Base-by-base conservation (phyloP, 1,139 yeast species). In the Saccharomyces hybrid region DNA sequence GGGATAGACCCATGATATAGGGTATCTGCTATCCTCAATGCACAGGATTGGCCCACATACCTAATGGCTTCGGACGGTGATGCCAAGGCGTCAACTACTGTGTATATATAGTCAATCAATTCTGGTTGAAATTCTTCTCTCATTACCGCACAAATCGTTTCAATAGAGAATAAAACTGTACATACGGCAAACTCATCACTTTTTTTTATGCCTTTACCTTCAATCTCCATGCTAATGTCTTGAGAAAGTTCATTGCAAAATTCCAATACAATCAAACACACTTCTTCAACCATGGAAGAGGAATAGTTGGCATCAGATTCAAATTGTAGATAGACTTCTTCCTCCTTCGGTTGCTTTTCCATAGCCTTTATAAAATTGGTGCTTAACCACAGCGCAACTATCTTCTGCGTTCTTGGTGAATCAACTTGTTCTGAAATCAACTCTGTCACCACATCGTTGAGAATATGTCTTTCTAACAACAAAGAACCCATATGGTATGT, bases 1-100 rank as follows among this genome's bases (percentile, higher is more conserved):
- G 75, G 72, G 6, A 90, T 70, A 0, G 88, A 81, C 0, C 83
- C 82, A 51, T 77, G 70, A 60, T 85, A 86, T 48, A 87, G 76
- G 6, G 71, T 71, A 11, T 74, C 64, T 0, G 95, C 80, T 8
- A 91, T 69, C 8, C 71, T 70, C 27, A 71, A 54, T 0, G 79
- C 65, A 2, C 82, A 73, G 1, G 64, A 56, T 58, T 78, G 78
- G 0, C 88, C 84, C 53, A 75, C 76, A 8, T 63, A 59, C 16
- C 84, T 70, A 1, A 81, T 72, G 1, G 57, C 53, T 2, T 75
- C 71, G 27, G 77, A 73, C 0, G 75, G 59, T 1, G 83, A 78
- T 0, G 86, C 84, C 41, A 84, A 65, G 54, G 75, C 72, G 48
- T 82, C 82, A 9, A 84, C 73, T 1, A 83, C 74, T 0, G 84